Base-by-base conservation (phyloP, 108 stramenopile genomes). In the Conticribra weissflogii region DNA sequence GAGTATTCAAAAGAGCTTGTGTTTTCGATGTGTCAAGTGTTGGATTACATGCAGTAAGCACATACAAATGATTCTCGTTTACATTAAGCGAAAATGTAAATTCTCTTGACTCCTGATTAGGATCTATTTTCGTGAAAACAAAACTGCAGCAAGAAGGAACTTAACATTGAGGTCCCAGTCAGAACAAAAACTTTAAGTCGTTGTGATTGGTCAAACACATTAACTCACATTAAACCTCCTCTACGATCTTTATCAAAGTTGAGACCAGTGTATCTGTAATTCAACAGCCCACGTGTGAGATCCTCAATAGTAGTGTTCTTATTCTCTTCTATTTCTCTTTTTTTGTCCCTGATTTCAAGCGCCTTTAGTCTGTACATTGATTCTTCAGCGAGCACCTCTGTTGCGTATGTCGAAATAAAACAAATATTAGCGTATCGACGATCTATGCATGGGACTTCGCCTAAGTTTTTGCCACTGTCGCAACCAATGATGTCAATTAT, bases 261-360 rank as follows among this genome's bases (percentile, higher is more conserved):
- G 44, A 79, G 32, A 33, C 78, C 78, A 19, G 69, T 61, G 36
- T 54, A 74, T 53, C 72, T 75, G 19, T 79, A 79, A 59, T 69
- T 72, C 36, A 79, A 61, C 66, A 74, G 36, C 21, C 78, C 78
- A 25, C 36, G 44, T 15, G 78, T 79, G n/a, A 79, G 44, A 74
- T 79, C 78, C 48, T 79, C 74, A 28, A 76, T 2, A 14, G 63
- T 76, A 46, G 47, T 46, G 21, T 59, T 57, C 30, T 60, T 61
- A 14, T 49, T 36, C 32, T 31, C 69, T 63, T 76, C 69, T 24
- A 58, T 70, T 22, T 63, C 61, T 24, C 49, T 61, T 33, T 76
- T 76, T 24, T 55, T 71, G 36, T 30, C 60, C 19, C 68, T 48
- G 21, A 66, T 59, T 28, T 71, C 68, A 30, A 63, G 60, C 7